Evolutionary conservation across 306 rosid species (phyloP).

Genomic region (Cucurbita ficifolia): DNA sequence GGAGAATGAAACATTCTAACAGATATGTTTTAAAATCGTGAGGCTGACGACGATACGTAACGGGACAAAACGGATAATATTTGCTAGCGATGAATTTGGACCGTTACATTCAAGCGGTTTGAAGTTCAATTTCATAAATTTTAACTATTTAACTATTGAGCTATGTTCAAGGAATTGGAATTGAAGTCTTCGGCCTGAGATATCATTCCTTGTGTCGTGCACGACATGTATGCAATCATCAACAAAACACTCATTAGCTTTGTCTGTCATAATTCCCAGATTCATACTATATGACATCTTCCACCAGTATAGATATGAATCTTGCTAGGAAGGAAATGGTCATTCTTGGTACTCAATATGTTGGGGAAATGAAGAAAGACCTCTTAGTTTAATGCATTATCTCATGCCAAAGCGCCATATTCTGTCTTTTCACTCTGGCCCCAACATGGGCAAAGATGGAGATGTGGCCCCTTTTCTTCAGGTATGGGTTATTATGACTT

Average conservation of each 20-base stretch:
- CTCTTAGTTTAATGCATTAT: constrained; percentile 81
- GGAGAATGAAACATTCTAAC: no score
- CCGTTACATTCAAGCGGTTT: no score
- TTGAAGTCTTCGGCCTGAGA: constrained; percentile 88
- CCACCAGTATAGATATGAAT: constrained; percentile 76
- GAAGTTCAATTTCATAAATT: no score
- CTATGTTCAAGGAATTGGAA: constrained; percentile 20
- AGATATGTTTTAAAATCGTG: no score
- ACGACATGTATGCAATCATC: constrained; percentile 69
- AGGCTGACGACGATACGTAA: no score
- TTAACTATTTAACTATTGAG: not conserved
- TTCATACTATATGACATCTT: constrained; percentile 63
- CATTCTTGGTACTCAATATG: constrained; percentile 89
- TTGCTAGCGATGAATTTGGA: no score
- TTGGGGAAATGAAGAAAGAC: constrained; percentile 97
- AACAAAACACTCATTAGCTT: not conserved
- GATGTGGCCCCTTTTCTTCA: constrained; percentile 97
- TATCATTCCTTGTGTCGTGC: constrained; percentile 91
- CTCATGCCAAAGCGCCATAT: constrained; percentile 77
- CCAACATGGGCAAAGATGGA: constrained; percentile 70
- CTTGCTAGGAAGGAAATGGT: constrained; percentile 88
- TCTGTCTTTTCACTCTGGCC: constrained; percentile 81
- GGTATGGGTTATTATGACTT: constrained; percentile 18
- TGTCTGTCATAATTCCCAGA: not conserved
- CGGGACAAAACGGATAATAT: no score